phyloP scores from a whole-genome alignment of 768 basidiomycete species.

The Coprinopsis cinerea region DNA sequence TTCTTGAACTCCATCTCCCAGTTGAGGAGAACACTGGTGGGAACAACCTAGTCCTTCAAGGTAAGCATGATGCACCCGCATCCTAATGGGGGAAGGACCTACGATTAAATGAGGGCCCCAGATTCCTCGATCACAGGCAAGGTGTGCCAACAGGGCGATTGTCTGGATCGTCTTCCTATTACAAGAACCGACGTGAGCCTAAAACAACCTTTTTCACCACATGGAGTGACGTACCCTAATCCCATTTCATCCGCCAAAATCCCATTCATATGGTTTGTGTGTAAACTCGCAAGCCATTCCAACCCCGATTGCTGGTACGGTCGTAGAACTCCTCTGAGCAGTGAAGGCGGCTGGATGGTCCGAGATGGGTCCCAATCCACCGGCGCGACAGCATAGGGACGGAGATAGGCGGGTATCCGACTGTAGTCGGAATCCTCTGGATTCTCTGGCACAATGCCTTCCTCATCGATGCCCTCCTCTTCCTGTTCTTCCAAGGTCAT shows the following conservation, averaged over 20 bases:
- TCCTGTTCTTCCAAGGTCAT: conserved; percentile 35
- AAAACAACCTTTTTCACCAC: neutral
- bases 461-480: conserved; percentile 26
- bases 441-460: conserved; percentile 5
- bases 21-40: conserved; percentile 89
- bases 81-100: conserved; percentile 16
- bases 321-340: conserved; percentile 82
- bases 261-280: conserved; percentile 74
- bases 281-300: conserved; percentile 90
- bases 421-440: no score
- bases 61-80: conserved; percentile 15
- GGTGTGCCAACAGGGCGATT: conserved; percentile 87
- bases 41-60: conserved; percentile 62
- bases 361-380: conserved; percentile 59
- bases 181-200: neutral
- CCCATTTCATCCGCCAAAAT: conserved; percentile 95
- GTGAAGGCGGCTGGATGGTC: conserved; percentile 56
- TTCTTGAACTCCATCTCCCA: conserved; percentile 99
- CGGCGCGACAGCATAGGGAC: conserved; percentile 64
- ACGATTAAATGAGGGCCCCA: conserved; percentile 91
- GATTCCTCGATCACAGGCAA: conserved; percentile 85
- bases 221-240: conserved; percentile 57
- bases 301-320: conserved; percentile 92
- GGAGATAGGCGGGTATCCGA: conserved; percentile 50
- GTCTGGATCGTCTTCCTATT: conserved; percentile 93